A percentile compares a stretch with the other conserved stretches of the same genome.
phyloP scores from a whole-genome alignment of 2,329 filamentous ascomycete genomes.

The Metarhizium album region DNA sequence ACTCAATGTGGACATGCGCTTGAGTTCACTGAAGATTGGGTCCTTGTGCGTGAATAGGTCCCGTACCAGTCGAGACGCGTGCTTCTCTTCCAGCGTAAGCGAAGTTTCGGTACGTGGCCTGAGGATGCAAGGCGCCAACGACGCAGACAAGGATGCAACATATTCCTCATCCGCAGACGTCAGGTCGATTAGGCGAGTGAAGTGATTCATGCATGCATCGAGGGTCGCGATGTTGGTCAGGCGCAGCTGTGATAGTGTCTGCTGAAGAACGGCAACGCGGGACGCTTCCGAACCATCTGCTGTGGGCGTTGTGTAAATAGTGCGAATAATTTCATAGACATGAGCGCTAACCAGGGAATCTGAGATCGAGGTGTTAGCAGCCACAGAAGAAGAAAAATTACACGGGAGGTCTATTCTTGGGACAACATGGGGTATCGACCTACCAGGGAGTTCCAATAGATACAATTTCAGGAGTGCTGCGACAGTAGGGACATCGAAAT shows the following conservation, averaged over 20 bases:
- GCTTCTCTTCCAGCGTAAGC: slow-evolving; percentile 90
- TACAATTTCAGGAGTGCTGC: slow-evolving; percentile 91
- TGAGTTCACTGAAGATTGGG: slow-evolving; percentile 88
- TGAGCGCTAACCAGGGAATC: slow-evolving; percentile 98
- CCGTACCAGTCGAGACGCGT: slow-evolving; percentile 78
- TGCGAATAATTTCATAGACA: slow-evolving; percentile 97
- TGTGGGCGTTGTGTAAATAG: slow-evolving; percentile 78
- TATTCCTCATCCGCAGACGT: slow-evolving; percentile 92
- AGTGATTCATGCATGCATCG: slow-evolving; percentile 95
- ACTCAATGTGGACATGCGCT: slow-evolving; percentile 68
- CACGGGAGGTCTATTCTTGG: not conserved
- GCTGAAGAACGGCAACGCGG: slow-evolving; percentile 84
- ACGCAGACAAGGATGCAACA: slow-evolving; percentile 59
- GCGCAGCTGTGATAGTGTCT: slow-evolving; percentile 86
- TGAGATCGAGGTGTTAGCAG: slow-evolving; percentile 26
- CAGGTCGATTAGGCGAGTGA: slow-evolving; percentile 89
- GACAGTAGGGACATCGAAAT: slow-evolving; percentile 89
- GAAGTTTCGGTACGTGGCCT: slow-evolving; percentile 80
- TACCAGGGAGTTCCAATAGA: slow-evolving; percentile 85
- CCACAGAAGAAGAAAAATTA: not conserved
- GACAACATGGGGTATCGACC: slow-evolving; percentile 17
- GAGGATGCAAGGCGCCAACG: slow-evolving; percentile 75
- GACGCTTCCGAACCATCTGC: slow-evolving; percentile 67
- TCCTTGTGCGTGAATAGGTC: slow-evolving; percentile 93
- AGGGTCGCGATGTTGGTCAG: slow-evolving; percentile 98